Base-by-base conservation (phyloP, 2,329 filamentous ascomycete species). In the Hypoxylon sp. region DNA sequence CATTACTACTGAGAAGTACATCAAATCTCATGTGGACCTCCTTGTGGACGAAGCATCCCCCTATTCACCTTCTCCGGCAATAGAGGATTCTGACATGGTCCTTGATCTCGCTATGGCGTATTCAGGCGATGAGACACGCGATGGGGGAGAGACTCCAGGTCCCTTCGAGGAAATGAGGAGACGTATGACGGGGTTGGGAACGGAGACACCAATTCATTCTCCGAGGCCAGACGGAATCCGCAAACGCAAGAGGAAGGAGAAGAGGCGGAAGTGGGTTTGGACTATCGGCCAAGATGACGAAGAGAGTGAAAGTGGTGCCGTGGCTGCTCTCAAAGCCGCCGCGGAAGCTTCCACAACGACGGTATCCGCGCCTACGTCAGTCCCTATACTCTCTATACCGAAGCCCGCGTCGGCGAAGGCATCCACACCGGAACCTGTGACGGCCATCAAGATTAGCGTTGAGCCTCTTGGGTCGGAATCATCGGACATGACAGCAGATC, bases 211-310 rank as follows among this genome's bases (percentile, higher is more conserved):
- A 1, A 68, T 80, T 1, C 81, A 79, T 1, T 82, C 84, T 0
- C 77, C 80, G 3, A 75, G 79, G 1, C 72, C 78, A 3, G 80
- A 79, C 0, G 84, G 84, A 1, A 80, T 86, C 52, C 82, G 84
- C n/a, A 89, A 88, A 75, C 81, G 84, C 8, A 88, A 84, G 75
- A 79, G 80, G 32, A 82, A 81, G 74, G 88, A 90, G 71, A 90
- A 88, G 83, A 89, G 87, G 78, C 81, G 88, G 11, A 85, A 85
- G 47, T 91, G 88, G 89, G 86, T 89, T 37, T 91, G 89, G 89
- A 91, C 89, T 1, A 89, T 91, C 48, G 87, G 85, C 2, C 83
- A 84, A 65, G 86, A 87, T 0, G 79, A 78, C 1, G 79, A 79
- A 3, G 79, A 83, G 6, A 80, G 82, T 13, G 83, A 52, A 80